phyloP scores from a whole-genome alignment of 2,329 filamentous ascomycete genomes.

The Passalora sequoiae region DNA sequence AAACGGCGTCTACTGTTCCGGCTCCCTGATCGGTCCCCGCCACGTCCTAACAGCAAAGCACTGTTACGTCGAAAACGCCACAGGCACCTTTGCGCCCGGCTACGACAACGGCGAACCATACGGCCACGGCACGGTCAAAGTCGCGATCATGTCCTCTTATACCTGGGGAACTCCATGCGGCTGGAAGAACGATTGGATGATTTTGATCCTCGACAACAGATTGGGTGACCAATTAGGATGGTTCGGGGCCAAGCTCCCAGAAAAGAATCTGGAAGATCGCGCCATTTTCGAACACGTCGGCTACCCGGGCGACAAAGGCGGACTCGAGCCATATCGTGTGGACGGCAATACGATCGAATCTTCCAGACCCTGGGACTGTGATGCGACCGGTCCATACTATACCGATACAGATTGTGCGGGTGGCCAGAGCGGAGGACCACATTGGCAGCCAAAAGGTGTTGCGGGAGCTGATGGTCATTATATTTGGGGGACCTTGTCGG shows the following conservation, averaged over 20 bases:
- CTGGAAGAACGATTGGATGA: slow-evolving; percentile 13
- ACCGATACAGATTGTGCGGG: slow-evolving; percentile 13
- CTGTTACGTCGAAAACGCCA: slow-evolving; percentile 4
- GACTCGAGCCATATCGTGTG: slow-evolving; percentile 10
- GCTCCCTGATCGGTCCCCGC: slow-evolving; percentile 5
- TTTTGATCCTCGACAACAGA: slow-evolving; percentile 8
- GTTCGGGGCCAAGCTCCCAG: slow-evolving; percentile 10
- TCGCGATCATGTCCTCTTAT: background rate
- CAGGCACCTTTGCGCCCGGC: slow-evolving; percentile 2
- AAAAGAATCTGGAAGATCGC: background rate
- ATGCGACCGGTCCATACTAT: slow-evolving; percentile 11
- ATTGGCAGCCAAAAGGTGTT: slow-evolving; percentile 7
- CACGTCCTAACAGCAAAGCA: slow-evolving; percentile 10
- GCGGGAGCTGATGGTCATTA: slow-evolving; percentile 2
- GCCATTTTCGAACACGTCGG: slow-evolving; percentile 9
- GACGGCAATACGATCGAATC: slow-evolving; percentile 9
- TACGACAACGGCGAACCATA: slow-evolving; percentile 10
- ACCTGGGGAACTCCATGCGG: slow-evolving; percentile 11
- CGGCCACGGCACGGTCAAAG: slow-evolving; percentile 5
- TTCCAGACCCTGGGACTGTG: slow-evolving; percentile 8
- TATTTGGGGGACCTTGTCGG: slow-evolving; percentile 11
- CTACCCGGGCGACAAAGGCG: slow-evolving; percentile 12
- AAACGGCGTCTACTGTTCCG: slow-evolving; percentile 10
- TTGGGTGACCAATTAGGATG: slow-evolving; percentile 10
- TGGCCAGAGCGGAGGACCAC: slow-evolving; percentile 14